A percentile compares a stretch with the other conserved stretches of the same genome.
Evolutionary conservation across 495 filamentous ascomycete species (phyloP).

Genomic region (Tuber borchii): DNA sequence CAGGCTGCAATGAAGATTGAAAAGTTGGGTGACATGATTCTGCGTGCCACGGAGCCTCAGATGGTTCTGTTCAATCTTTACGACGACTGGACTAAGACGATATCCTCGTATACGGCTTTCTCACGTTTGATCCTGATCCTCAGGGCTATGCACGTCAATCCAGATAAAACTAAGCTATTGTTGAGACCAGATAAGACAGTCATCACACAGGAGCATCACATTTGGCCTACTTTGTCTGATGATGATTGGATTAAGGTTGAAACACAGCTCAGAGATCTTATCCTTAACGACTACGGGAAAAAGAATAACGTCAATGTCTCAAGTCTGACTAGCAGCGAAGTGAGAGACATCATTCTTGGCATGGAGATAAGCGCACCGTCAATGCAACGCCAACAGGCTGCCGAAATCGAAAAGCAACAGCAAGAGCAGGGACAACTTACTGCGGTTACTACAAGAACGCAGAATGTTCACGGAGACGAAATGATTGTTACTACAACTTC

Average conservation of each 20-base stretch:
- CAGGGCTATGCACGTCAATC: constrained; percentile 92
- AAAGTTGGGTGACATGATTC: constrained; percentile 97
- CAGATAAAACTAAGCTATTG: constrained; percentile 96
- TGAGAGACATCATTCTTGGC: constrained; percentile 96
- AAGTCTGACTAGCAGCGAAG: constrained; percentile 90
- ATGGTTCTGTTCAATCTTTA: constrained; percentile 99
- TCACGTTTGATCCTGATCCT: constrained; percentile 93
- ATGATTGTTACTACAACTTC: constrained; percentile 98
- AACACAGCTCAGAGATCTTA: constrained; percentile 88
- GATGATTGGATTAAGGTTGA: constrained; percentile 99
- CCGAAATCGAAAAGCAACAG: constrained; percentile 98
- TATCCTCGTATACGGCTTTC: constrained; percentile 98
- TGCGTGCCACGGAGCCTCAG: constrained; percentile 93
- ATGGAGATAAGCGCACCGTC: constrained; percentile 99
- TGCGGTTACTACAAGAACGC: constrained; percentile 95
- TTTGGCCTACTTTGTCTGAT: constrained; percentile 91
- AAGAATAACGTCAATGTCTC: constrained; percentile 99
- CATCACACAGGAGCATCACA: constrained; percentile 97
- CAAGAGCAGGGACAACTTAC: constrained; percentile 94
- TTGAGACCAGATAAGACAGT: constrained; percentile 97
- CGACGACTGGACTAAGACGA: constrained; percentile 97
- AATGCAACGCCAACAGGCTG: constrained; percentile 96
- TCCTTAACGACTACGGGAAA: constrained; percentile 97
- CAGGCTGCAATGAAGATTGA: constrained; percentile 99
- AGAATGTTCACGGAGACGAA: constrained; percentile 95